phyloP scores from a whole-genome alignment of 2,329 filamentous ascomycete species.

The Ophiostoma novo-ulmi region DNA sequence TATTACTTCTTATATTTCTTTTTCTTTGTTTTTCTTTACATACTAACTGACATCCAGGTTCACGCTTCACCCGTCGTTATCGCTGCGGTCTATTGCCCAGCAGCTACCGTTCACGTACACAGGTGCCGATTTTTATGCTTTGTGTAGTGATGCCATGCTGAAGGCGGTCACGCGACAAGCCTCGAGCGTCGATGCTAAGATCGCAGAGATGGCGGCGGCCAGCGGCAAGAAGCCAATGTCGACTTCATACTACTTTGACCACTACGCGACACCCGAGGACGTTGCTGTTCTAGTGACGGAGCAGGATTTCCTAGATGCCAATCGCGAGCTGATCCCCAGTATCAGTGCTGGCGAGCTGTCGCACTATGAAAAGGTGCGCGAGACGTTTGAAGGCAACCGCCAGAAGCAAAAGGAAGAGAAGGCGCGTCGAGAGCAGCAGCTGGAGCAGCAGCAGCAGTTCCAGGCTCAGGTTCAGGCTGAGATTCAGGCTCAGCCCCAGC shows the following conservation, averaged over 20 bases:
- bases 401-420: constrained; percentile 36
- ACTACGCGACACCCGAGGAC: constrained; percentile 76
- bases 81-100: constrained; percentile 67
- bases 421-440: constrained; percentile 36
- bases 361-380: constrained; percentile 82
- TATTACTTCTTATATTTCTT: constrained; percentile 42
- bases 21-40: background rate
- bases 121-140: constrained; percentile 91
- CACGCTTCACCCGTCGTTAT: constrained; percentile 72
- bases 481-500: background rate
- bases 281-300: constrained; percentile 83
- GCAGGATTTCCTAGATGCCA: constrained; percentile 77
- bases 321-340: constrained; percentile 82
- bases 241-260: constrained; percentile 94
- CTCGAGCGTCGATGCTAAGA: constrained; percentile 74
- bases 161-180: constrained; percentile 95
- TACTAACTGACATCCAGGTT: constrained; percentile 46
- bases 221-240: constrained; percentile 52
- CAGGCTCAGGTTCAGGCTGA: background rate
- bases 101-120: constrained; percentile 92
- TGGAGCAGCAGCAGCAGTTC: constrained; percentile 25
- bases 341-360: constrained; percentile 87
- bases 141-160: constrained; percentile 97
- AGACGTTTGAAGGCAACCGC: constrained; percentile 67
- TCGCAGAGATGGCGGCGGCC: constrained; percentile 59